Base-by-base conservation (phyloP, 225 moss, liverwort and hornwort species). In the Asterella californica region DNA sequence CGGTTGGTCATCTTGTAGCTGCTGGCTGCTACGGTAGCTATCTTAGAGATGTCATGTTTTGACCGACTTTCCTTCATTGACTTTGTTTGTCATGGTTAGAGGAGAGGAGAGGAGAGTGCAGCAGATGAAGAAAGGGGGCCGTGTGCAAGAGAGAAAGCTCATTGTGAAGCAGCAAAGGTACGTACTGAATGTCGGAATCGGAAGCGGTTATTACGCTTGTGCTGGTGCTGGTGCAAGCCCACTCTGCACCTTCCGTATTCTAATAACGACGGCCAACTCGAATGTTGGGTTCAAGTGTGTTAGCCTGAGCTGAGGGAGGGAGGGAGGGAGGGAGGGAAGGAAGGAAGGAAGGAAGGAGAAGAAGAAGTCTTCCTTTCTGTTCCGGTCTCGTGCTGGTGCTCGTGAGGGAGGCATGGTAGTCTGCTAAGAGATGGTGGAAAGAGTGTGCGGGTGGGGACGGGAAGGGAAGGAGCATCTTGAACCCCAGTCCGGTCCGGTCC, bases 211-310 rank as follows among this genome's bases (percentile, higher is more conserved):
- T 18, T 62, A 11, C 24, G 61, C 9, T 6, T n/a, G n/a, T n/a
- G 4, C 21, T 6, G 25, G 59, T 4, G 25, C 59, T n/a, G n/a
- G n/a, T 60, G 8, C 59, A 60, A 60, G 18, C 59, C 25, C 59
- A 19, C 18, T 25, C 25, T 62, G 27, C 27, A 6, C 27, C 25
- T 62, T n/a, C 34, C 68, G 34, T 69, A 36, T 69, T 69, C 68
- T 69, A 69, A 69, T 69, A 69, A 69, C 68, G 68, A 69, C 68
- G 68, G n/a, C 37, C 32, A 6, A n/a, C 68, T 69, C 68, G 68
- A 69, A 69, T 69, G 68, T 69, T 69, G 68, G 68, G 42, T 42
- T 52, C 14, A 14, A 52, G 17, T 48, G 7, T 48, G 52, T 11
- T 11, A n/a, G 32, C 5, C 7, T 36, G 25, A 69, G 37, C 6